Evolutionary conservation across 1,139 yeast species (phyloP).

Genomic region (Kurtzmaniella quercitrusa): DNA sequence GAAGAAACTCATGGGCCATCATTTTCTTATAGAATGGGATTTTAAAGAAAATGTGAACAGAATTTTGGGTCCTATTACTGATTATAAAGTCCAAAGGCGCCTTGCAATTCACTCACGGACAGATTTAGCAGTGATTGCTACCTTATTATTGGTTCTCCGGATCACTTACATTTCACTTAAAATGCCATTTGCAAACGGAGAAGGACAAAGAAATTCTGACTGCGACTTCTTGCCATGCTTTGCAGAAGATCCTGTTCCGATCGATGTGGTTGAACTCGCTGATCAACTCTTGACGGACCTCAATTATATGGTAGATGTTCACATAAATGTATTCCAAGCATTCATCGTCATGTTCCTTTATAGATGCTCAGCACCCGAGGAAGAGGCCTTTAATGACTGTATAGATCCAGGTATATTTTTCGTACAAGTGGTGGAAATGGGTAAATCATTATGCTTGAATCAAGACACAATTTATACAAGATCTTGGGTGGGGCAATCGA

Average conservation of each 20-base stretch:
- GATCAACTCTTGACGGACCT: slow-evolving; percentile 49
- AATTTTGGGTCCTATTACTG: slow-evolving; percentile 17
- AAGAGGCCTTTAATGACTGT: slow-evolving; percentile 18
- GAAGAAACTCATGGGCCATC: slow-evolving; percentile 45
- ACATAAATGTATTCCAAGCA: slow-evolving; percentile 48
- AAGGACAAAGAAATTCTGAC: slow-evolving; percentile 11
- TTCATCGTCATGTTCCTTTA: slow-evolving; percentile 35
- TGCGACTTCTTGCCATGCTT: slow-evolving; percentile 14
- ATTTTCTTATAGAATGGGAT: slow-evolving; percentile 44
- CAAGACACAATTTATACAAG: background rate
- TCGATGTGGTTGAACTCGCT: slow-evolving; percentile 19
- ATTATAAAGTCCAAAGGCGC: slow-evolving; percentile 12
- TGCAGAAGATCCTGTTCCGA: slow-evolving; percentile 18
- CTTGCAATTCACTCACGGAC: slow-evolving; percentile 10
- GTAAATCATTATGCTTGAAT: background rate
- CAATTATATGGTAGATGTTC: slow-evolving; percentile 42
- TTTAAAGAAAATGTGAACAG: slow-evolving; percentile 18
- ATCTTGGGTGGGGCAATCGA: background rate
- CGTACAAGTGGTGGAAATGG: background rate
- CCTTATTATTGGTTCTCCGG: slow-evolving; percentile 21
- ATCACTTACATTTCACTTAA: slow-evolving; percentile 20
- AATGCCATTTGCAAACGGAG: slow-evolving; percentile 14
- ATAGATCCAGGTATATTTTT: background rate
- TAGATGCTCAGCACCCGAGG: slow-evolving; percentile 45
- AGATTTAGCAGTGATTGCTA: slow-evolving; percentile 23